Conservation (phyloP, 371 early-diverging fungal species). For the Amoeboaphelidium protococcarum region DNA sequence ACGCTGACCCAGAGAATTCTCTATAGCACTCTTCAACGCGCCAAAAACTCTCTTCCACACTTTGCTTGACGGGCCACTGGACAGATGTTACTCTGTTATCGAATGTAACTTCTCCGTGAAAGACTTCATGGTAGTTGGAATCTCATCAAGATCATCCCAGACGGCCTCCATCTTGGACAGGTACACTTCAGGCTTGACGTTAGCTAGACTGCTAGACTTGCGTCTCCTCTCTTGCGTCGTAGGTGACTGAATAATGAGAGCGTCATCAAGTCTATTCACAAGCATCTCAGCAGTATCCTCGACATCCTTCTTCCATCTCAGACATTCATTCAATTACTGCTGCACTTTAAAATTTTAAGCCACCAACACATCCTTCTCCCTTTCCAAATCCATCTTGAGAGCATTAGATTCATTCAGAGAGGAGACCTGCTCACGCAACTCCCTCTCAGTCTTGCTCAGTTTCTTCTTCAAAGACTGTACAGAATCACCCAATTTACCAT, state of each 20-base stretch:
- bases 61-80: no score
- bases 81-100: no score
- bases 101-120: no score
- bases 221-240: background rate
- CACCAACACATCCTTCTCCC: background rate
- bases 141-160: background rate
- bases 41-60: no score
- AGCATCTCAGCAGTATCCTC: background rate
- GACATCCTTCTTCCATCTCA: background rate
- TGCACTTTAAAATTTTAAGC: background rate
- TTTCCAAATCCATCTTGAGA: background rate
- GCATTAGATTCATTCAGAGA: background rate
- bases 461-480: no score
- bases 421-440: background rate
- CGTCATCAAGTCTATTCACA: background rate
- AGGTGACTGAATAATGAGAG: background rate
- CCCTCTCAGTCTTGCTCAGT: background rate
- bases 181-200: background rate
- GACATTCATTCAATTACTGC: background rate
- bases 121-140: no score
- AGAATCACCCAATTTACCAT: background rate
- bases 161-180: background rate
- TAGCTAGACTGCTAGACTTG: background rate
- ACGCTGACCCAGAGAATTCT: no score
- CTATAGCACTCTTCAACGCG: no score